Percentiles rank a stretch among this genome's conserved stretches.
phyloP scores from a whole-genome alignment of 352 stramenopile species.

The Peronospora farinosa region DNA sequence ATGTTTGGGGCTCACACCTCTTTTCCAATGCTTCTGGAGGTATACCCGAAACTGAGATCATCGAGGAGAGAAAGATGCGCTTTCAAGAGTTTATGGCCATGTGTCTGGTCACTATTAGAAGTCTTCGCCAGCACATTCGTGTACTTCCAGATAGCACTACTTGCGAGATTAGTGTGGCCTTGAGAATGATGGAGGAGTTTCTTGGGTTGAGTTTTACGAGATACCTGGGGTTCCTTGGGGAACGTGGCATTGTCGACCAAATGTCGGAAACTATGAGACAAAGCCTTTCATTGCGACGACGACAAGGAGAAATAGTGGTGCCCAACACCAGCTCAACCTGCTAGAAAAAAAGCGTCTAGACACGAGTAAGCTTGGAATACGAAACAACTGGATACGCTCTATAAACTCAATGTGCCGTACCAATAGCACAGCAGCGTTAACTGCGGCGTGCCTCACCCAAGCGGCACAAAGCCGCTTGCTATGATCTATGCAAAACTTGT shows the following conservation, averaged over 20 bases:
- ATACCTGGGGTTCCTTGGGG: constrained; percentile 58
- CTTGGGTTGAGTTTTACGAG: constrained; percentile 58
- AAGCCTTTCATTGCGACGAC: constrained; percentile 9
- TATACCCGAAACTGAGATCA: constrained; percentile 24
- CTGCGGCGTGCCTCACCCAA: constrained; percentile 1
- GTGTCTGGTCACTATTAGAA: constrained; percentile 48
- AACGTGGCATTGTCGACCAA: constrained; percentile 50
- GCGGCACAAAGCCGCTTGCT: constrained; percentile 1
- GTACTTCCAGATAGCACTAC: constrained; percentile 37
- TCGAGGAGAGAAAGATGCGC: constrained; percentile 43
- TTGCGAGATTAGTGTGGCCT: constrained; percentile 50
- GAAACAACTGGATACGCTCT: constrained; percentile 16
- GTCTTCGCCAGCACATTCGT: constrained; percentile 55
- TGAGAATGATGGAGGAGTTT: constrained; percentile 67
- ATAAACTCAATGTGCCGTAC: constrained; percentile 14
- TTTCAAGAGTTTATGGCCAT: constrained; percentile 50
- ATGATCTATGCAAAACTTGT: constrained; percentile 21
- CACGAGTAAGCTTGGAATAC: constrained; percentile 12
- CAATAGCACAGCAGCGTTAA: constrained; percentile 2
- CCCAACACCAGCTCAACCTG: constrained; percentile 9
- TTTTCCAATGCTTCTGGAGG: constrained; percentile 18
- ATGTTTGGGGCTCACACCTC: constrained; percentile 30
- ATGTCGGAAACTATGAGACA: constrained; percentile 12
- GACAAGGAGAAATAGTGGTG: constrained; percentile 12
- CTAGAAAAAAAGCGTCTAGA: constrained; percentile 2